These are phyloP conservation scores for Pseudocercospora vitis DNA, from an alignment of 2,329 filamentous ascomycete genomes.

Conservation along the genomic window DNA sequence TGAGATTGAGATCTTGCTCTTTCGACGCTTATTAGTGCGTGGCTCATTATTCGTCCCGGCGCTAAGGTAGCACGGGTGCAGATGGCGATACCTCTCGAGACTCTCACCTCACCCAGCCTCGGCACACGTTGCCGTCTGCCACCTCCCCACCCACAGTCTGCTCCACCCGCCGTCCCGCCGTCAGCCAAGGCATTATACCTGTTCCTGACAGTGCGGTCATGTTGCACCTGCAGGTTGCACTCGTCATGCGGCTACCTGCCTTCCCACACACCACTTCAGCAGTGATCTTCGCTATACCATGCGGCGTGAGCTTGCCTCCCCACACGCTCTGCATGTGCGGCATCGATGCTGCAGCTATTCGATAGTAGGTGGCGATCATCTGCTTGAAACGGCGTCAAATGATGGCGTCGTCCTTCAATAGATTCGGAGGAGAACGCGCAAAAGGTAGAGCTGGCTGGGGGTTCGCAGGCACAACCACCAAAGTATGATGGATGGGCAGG, in stretches of 20 bases:
- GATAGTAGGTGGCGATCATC: slow-evolving; percentile 1
- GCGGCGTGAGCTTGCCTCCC: neutral
- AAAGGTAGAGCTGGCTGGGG: neutral
- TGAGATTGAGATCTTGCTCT: no score
- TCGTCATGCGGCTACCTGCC: slow-evolving; percentile 7
- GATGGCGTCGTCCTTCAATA: neutral
- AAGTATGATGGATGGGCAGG: neutral
- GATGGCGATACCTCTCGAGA: no score
- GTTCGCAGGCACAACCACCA: neutral
- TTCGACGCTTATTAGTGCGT: no score
- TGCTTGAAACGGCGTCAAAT: neutral
- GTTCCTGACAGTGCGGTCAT: slow-evolving; percentile 2
- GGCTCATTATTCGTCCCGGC: no score
- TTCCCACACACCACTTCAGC: neutral
- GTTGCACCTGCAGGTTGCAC: slow-evolving; percentile 4
- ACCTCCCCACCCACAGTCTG: neutral
- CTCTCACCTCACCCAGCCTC: neutral
- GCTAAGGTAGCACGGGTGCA: no score
- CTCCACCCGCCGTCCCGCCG: neutral
- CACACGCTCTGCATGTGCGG: neutral
- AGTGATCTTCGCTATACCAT: slow-evolving; percentile 3
- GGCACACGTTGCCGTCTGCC: neutral
- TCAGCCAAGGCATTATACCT: neutral
- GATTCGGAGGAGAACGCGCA: slow-evolving; percentile 1
- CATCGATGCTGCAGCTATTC: neutral